Evolutionary conservation across 257 asterid genomes (phyloP).

Genomic region (Plantago ovata): DNA sequence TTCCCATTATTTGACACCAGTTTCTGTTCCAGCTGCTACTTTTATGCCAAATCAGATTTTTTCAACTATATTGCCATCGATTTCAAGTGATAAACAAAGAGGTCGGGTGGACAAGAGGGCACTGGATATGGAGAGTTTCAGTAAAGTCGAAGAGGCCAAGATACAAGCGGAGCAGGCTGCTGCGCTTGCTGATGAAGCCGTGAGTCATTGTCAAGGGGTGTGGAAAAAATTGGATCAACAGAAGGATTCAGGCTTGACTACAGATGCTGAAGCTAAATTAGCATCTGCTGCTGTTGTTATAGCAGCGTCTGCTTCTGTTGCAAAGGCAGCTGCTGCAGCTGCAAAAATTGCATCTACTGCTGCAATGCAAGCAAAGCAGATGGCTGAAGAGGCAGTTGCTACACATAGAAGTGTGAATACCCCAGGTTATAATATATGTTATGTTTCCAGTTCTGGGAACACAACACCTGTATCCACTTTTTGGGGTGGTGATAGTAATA

Average conservation of each 20-base stretch:
- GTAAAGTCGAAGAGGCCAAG: slow-evolving; percentile 79
- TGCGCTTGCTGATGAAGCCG: slow-evolving; percentile 67
- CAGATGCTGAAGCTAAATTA: slow-evolving; percentile 63
- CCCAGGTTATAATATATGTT: slow-evolving; percentile 25
- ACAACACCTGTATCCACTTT: slow-evolving; percentile 61
- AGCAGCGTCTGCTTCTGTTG: slow-evolving; percentile 95
- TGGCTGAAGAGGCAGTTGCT: slow-evolving; percentile 75
- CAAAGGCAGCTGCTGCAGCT: slow-evolving; percentile 98
- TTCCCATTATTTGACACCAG: slow-evolving; percentile 58
- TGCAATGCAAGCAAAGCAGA: slow-evolving; percentile 75
- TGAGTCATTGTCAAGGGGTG: slow-evolving; percentile 70
- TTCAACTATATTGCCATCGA: slow-evolving; percentile 30
- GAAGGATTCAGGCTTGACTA: slow-evolving; percentile 49
- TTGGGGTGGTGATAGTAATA: slow-evolving; percentile 43
- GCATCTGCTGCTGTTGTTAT: slow-evolving; percentile 87
- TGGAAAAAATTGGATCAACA: slow-evolving; percentile 74
- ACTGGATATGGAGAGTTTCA: slow-evolving; percentile 34
- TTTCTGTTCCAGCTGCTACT: slow-evolving; percentile 50
- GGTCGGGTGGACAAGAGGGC: slow-evolving; percentile 47
- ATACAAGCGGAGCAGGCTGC: slow-evolving; percentile 85
- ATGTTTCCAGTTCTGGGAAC: slow-evolving; percentile 33
- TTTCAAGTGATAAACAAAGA: slow-evolving; percentile 40
- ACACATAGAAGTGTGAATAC: slow-evolving; percentile 31
- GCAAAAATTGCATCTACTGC: slow-evolving; percentile 88
- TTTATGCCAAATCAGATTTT: slow-evolving; percentile 38